phyloP scores from a whole-genome alignment of 805 yeast species.

The Naumovozyma castellii region DNA sequence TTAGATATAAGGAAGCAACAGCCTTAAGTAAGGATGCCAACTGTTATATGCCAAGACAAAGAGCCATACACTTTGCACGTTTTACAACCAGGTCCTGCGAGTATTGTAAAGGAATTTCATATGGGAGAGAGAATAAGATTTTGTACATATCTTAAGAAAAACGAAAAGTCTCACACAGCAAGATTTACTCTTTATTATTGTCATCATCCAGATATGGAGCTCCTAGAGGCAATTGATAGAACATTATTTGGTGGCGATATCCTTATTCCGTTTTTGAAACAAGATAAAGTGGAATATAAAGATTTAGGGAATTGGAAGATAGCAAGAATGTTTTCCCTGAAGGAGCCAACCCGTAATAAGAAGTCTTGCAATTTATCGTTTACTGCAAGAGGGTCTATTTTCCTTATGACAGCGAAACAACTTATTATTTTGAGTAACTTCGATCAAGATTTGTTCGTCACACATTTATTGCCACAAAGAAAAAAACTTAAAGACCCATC shows the following conservation, averaged over 20 bases:
- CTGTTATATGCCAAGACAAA: too few species aligned
- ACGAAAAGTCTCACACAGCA: background rate
- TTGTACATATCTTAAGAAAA: background rate
- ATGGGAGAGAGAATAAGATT: background rate
- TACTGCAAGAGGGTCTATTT: background rate
- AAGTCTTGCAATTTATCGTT: background rate
- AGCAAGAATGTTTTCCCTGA: background rate
- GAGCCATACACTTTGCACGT: background rate
- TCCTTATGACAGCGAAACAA: background rate
- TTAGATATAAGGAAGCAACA: too few species aligned
- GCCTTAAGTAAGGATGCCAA: too few species aligned
- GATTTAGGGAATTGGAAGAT: background rate
- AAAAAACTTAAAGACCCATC: background rate
- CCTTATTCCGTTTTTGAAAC: background rate
- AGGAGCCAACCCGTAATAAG: background rate
- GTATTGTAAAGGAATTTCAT: background rate
- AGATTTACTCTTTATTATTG: too few species aligned
- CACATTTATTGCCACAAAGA: background rate
- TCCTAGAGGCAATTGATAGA: background rate
- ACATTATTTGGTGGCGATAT: background rate
- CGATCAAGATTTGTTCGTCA: background rate
- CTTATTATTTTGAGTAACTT: background rate
- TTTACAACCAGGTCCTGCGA: background rate
- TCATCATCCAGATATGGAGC: background rate
- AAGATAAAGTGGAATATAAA: background rate